Conservation (phyloP, 208 protist species). For the Polymyxa betae region DNA sequence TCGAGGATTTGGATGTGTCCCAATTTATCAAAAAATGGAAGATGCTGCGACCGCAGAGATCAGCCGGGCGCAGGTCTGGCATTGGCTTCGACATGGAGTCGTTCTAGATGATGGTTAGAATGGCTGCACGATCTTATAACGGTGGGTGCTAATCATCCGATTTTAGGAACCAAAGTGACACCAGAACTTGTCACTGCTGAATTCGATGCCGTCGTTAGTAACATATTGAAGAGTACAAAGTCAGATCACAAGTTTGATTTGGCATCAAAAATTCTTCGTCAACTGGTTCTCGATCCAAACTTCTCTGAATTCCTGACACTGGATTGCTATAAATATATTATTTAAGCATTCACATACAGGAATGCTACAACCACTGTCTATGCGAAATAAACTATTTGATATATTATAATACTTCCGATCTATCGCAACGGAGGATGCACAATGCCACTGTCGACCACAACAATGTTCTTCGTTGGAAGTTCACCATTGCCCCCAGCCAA, state of each 20-base stretch:
- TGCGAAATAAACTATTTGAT: background rate
- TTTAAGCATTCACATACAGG: too few species aligned
- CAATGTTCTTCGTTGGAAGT: conserved; percentile 11
- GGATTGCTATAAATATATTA: conserved; percentile 52
- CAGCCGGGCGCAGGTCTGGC: conserved; percentile 63
- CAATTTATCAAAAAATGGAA: conserved; percentile 67
- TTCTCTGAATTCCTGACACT: conserved; percentile 7
- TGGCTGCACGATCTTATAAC: background rate
- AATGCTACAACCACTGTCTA: background rate
- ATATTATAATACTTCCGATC: background rate
- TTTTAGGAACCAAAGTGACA: background rate
- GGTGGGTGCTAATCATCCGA: background rate
- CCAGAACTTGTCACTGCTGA: background rate
- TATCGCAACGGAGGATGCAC: background rate
- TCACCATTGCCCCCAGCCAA: background rate
- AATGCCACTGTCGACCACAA: conserved; percentile 47
- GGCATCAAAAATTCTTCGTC: background rate
- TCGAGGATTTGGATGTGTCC: conserved; percentile 64
- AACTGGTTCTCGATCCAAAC: conserved; percentile 20
- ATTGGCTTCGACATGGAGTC: conserved; percentile 59
- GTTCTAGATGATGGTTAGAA: background rate
- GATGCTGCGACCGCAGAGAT: conserved; percentile 70
- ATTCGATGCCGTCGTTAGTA: background rate
- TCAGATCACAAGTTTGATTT: conserved; percentile 31
- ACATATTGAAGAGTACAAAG: background rate